Percentiles rank a stretch among this genome's conserved stretches.
Conservation (phyloP, 768 basidiomycete species). For the Galerina sulciceps region DNA sequence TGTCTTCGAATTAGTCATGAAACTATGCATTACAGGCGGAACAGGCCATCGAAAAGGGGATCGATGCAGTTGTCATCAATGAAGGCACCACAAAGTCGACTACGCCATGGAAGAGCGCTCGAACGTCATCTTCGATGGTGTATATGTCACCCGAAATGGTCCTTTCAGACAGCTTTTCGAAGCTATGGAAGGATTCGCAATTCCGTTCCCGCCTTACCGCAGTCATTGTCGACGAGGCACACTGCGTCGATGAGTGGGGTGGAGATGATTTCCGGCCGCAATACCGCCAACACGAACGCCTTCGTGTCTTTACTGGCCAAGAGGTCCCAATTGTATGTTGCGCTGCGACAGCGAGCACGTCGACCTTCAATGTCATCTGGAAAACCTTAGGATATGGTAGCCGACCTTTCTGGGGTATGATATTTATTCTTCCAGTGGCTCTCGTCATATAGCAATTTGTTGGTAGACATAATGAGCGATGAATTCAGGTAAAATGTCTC, state of each 20-base stretch:
- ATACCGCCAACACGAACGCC: slow-evolving; percentile 24
- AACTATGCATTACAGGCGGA: slow-evolving; percentile 11
- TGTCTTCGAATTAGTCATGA: not conserved
- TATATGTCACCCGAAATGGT: slow-evolving; percentile 31
- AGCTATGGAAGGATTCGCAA: slow-evolving; percentile 30
- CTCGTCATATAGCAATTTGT: too few species aligned
- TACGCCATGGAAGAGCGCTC: slow-evolving; percentile 17
- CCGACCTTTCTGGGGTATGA: too few species aligned
- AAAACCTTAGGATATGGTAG: too few species aligned
- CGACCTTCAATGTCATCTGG: too few species aligned
- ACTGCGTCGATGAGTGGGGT: slow-evolving; percentile 37
- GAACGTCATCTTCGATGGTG: slow-evolving; percentile 16
- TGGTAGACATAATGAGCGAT: too few species aligned
- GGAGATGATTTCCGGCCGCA: slow-evolving; percentile 26
- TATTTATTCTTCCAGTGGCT: too few species aligned
- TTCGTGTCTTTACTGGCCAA: slow-evolving; percentile 27
- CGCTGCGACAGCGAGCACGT: too few species aligned
- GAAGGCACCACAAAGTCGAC: slow-evolving; percentile 24
- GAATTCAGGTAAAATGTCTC: too few species aligned
- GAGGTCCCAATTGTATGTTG: too few species aligned
- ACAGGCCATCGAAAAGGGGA: slow-evolving; percentile 26
- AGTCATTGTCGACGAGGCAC: slow-evolving; percentile 36
- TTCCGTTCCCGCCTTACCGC: slow-evolving; percentile 28
- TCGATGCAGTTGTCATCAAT: slow-evolving; percentile 29
- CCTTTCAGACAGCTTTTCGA: slow-evolving; percentile 23